Conservation (phyloP, 2,329 filamentous ascomycete species). For the Graphilbum fragrans region DNA sequence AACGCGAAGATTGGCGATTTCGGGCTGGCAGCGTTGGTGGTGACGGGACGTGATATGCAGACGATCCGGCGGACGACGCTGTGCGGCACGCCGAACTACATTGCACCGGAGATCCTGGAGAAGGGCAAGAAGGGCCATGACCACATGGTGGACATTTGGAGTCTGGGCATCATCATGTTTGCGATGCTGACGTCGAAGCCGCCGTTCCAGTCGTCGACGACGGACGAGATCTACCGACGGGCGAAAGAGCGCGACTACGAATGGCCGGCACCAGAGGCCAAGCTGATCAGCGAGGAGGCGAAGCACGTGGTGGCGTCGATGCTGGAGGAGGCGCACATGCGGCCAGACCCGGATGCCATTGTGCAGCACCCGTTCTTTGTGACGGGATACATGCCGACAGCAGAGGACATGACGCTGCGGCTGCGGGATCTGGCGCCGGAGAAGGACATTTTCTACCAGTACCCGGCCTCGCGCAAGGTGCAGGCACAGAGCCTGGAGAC, state of each 20-base stretch:
- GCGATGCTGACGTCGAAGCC: slow-evolving; percentile 95
- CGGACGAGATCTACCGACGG: slow-evolving; percentile 72
- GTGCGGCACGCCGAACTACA: slow-evolving; percentile 96
- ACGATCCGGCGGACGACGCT: slow-evolving; percentile 79
- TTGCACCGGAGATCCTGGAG: slow-evolving; percentile 90
- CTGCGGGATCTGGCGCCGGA: slow-evolving; percentile 46
- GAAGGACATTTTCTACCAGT: slow-evolving; percentile 42
- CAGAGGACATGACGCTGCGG: slow-evolving; percentile 45
- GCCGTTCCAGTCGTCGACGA: slow-evolving; percentile 86
- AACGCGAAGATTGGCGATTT: slow-evolving; percentile 98
- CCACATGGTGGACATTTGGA: slow-evolving; percentile 98
- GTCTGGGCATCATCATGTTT: slow-evolving; percentile 94
- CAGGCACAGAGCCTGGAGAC: slow-evolving; percentile 36
- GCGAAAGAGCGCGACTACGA: slow-evolving; percentile 63
- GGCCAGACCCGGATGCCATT: slow-evolving; percentile 66
- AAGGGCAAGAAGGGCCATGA: slow-evolving; percentile 92
- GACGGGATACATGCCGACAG: slow-evolving; percentile 57
- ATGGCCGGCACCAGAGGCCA: slow-evolving; percentile 59
- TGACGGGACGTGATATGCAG: slow-evolving; percentile 83
- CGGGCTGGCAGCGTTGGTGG: slow-evolving; percentile 79
- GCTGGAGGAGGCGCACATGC: slow-evolving; percentile 61
- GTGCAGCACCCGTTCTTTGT: slow-evolving; percentile 72
- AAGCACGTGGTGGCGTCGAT: slow-evolving; percentile 68
- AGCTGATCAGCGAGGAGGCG: slow-evolving; percentile 61
- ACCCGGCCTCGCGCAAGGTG: slow-evolving; percentile 30